phyloP scores from a whole-genome alignment of 2,329 filamentous ascomycete genomes.

The Chaetothyriales sp. region DNA sequence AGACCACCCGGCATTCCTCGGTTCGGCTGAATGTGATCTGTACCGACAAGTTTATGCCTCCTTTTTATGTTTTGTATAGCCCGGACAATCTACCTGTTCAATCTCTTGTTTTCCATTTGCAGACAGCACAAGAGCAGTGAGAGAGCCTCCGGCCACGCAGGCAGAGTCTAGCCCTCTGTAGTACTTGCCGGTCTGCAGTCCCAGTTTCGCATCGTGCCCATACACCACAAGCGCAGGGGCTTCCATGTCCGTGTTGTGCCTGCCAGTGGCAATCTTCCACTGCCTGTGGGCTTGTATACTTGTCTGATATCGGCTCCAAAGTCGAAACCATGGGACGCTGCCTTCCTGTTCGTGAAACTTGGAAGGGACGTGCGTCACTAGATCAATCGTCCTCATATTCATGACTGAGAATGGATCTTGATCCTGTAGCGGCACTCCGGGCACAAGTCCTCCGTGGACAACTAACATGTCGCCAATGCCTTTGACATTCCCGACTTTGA shows the following conservation, averaged over 20 bases:
- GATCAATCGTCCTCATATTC: conserved; percentile 75
- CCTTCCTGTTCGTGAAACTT: conserved; percentile 32
- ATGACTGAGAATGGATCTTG: conserved; percentile 72
- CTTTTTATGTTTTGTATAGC: conserved; percentile 13
- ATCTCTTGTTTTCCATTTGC: conserved; percentile 31
- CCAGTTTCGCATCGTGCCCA: conserved; percentile 66
- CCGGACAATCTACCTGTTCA: conserved; percentile 29
- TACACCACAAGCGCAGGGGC: conserved; percentile 46
- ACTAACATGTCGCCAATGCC: conserved; percentile 48
- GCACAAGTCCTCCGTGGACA: conserved; percentile 75
- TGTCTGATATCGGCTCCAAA: conserved; percentile 38
- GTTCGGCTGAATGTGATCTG: not conserved
- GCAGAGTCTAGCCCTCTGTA: conserved; percentile 75
- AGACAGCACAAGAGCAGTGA: conserved; percentile 66
- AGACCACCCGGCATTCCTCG: not conserved
- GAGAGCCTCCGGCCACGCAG: conserved; percentile 58
- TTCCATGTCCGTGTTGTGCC: conserved; percentile 33
- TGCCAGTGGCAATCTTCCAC: conserved; percentile 13
- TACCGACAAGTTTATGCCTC: not conserved
- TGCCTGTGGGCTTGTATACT: conserved; percentile 12
- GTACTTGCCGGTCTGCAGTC: conserved; percentile 52
- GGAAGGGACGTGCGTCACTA: conserved; percentile 41
- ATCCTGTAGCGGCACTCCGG: conserved; percentile 51
- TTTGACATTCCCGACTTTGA: conserved; percentile 51
- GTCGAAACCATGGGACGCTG: conserved; percentile 51